Percentiles rank a stretch among this genome's conserved stretches.
These are phyloP conservation scores for Aspergillus neotritici DNA, from an alignment of 2,329 filamentous ascomycete species.

Conservation along the genomic window DNA sequence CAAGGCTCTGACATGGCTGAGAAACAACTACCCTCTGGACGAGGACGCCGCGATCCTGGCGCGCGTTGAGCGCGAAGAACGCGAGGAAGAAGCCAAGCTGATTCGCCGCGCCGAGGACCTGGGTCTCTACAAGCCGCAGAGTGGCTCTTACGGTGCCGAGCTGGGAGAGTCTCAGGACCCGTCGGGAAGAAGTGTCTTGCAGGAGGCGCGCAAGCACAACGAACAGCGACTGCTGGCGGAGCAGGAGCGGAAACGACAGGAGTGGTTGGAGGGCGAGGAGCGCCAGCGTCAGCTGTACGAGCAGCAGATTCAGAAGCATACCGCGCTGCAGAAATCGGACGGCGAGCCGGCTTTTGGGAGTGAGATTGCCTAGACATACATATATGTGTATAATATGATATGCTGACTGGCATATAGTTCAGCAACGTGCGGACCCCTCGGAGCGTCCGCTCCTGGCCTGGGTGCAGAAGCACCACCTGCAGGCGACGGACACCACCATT, in stretches of 20 bases:
- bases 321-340: constrained; percentile 32
- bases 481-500: constrained; percentile 29
- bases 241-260: constrained; percentile 45
- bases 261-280: constrained; percentile 51
- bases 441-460: constrained; percentile 38
- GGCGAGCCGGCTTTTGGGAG: constrained; percentile 32
- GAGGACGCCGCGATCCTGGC: constrained; percentile 46
- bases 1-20: constrained; percentile 38
- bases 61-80: constrained; percentile 38
- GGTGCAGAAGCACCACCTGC: constrained; percentile 40
- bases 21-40: constrained; percentile 39
- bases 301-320: constrained; percentile 30
- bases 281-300: constrained; percentile 31
- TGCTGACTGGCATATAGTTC: constrained; percentile 26
- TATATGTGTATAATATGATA: neutral
- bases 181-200: constrained; percentile 39
- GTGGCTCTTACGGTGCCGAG: constrained; percentile 39
- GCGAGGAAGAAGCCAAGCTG: constrained; percentile 33
- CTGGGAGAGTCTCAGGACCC: constrained; percentile 38
- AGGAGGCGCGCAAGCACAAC: constrained; percentile 36
- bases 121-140: constrained; percentile 41
- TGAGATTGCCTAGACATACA: constrained; percentile 10
- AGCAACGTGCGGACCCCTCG: constrained; percentile 34
- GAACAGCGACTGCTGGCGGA: constrained; percentile 36
- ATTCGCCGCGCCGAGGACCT: constrained; percentile 35